Evolutionary conservation across 805 yeast species (phyloP).

Genomic region (Alloascoidea africana): DNA sequence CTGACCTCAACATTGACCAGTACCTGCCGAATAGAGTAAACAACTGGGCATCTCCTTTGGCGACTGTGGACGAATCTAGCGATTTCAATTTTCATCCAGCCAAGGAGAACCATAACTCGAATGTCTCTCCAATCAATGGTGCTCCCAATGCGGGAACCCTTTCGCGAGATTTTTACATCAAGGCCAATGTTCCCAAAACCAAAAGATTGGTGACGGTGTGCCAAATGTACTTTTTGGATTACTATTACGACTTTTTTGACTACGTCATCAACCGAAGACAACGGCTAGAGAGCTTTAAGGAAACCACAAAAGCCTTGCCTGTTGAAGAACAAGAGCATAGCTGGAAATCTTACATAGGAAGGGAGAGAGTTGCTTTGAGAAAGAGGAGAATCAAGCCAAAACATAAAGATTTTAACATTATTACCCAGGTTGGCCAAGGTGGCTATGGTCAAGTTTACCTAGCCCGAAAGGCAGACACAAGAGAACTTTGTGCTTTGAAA

Average conservation of each 20-base stretch:
- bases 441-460: conserved; percentile 98
- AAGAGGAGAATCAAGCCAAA: conserved; percentile 85
- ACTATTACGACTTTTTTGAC: conserved; percentile 91
- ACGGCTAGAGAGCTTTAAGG: conserved; percentile 54
- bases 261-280: conserved; percentile 80
- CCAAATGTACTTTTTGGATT: conserved; percentile 86
- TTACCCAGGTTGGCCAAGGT: conserved; percentile 98
- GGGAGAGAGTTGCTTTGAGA: conserved; percentile 75
- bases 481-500: conserved; percentile 90
- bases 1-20: too few species aligned
- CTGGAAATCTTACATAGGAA: conserved; percentile 69
- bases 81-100: too few species aligned
- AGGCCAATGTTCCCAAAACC: conserved; percentile 60
- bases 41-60: background rate
- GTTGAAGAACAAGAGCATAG: conserved; percentile 25
- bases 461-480: conserved; percentile 87
- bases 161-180: conserved; percentile 10
- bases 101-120: too few species aligned
- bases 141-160: too few species aligned
- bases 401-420: conserved; percentile 89
- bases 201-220: conserved; percentile 81
- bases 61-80: too few species aligned
- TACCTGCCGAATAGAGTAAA: background rate
- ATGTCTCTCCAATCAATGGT: too few species aligned
- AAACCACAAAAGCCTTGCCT: conserved; percentile 21